These are phyloP conservation scores for Tolypocladium capitatum DNA, from an alignment of 2,329 filamentous ascomycete species.

Conservation along the genomic window DNA sequence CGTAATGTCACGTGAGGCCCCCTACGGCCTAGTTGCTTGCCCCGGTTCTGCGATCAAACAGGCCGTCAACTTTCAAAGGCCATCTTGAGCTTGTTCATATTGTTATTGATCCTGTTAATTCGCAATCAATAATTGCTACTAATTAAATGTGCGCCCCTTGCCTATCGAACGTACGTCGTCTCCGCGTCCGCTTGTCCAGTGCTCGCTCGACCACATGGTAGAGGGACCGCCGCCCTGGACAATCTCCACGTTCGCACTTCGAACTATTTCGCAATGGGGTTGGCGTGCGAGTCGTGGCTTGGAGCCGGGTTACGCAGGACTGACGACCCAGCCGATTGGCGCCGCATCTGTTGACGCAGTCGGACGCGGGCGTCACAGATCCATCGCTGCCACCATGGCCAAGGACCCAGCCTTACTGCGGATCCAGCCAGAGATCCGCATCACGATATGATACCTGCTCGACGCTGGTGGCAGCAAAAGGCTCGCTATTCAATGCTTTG, in stretches of 20 bases:
- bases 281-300: not conserved
- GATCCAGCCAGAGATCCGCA: constrained; percentile 27
- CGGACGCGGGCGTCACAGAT: too few species aligned
- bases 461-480: constrained; percentile 23
- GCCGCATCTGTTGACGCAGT: too few species aligned
- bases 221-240: constrained; percentile 15
- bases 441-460: constrained; percentile 32
- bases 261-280: too few species aligned
- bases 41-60: not conserved
- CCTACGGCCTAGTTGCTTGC: not conserved
- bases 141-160: too few species aligned
- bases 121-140: too few species aligned
- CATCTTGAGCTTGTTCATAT: not conserved
- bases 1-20: constrained; percentile 7
- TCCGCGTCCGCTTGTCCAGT: constrained; percentile 27
- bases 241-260: too few species aligned
- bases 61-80: not conserved
- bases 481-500: constrained; percentile 23
- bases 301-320: not conserved
- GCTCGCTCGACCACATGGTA: constrained; percentile 29
- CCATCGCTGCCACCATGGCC: constrained; percentile 6
- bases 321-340: not conserved
- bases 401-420: constrained; percentile 15
- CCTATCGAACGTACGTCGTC: constrained; percentile 36
- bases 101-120: too few species aligned